phyloP scores from a whole-genome alignment of 2,329 filamentous ascomycete species.

The Phaeosphaeria sp. region DNA sequence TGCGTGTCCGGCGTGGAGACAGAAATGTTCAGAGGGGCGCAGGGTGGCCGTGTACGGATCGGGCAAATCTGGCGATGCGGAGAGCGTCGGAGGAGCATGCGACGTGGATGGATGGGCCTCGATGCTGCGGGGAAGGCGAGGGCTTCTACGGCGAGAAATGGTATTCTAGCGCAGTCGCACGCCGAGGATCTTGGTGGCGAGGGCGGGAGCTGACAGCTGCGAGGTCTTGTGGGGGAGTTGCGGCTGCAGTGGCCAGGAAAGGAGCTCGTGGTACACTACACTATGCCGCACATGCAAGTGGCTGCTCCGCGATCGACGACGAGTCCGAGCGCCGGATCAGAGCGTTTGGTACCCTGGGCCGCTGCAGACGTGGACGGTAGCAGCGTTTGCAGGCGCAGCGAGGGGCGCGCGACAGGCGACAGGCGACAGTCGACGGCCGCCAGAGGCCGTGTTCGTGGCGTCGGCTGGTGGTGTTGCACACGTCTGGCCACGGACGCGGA shows the following conservation, averaged over 20 bases:
- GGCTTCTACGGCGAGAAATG: neutral
- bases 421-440: neutral
- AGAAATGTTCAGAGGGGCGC: neutral
- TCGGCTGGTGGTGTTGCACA: neutral
- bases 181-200: conserved; percentile 2
- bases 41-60: neutral
- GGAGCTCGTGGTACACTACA: conserved; percentile 1
- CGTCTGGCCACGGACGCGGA: neutral
- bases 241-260: conserved; percentile 17
- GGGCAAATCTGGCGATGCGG: neutral
- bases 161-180: conserved; percentile 19
- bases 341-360: neutral
- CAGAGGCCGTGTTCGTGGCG: neutral
- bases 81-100: conserved; percentile 20
- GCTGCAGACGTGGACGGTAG: neutral
- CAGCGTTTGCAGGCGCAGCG: neutral
- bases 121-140: conserved; percentile 9
- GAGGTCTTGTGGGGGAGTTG: neutral
- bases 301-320: conserved; percentile 5
- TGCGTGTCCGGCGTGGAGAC: neutral
- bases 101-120: conserved; percentile 1
- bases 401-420: neutral
- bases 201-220: neutral
- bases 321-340: conserved; percentile 1
- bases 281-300: conserved; percentile 3